Percentiles rank a stretch among this genome's conserved stretches.
Evolutionary conservation across 2,329 filamentous ascomycete species (phyloP).

Genomic region (Fonsecaea monophora): DNA sequence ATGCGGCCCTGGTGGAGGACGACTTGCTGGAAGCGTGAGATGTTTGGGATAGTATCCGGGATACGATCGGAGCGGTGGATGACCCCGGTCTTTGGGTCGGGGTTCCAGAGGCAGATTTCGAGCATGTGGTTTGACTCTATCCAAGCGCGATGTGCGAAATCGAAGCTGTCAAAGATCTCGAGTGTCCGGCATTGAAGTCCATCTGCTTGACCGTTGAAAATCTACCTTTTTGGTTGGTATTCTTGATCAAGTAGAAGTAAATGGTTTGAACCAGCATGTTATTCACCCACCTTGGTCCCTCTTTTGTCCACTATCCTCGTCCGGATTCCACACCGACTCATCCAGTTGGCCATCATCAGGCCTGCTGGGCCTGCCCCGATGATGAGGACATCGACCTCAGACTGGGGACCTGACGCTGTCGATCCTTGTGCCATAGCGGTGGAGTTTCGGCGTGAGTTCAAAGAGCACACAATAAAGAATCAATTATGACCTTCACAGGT

Average conservation of each 20-base stretch:
- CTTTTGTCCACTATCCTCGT: conserved; percentile 58
- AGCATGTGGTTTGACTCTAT: conserved; percentile 72
- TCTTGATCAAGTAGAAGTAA: too few species aligned
- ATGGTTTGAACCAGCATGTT: background rate
- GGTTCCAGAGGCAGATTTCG: conserved; percentile 69
- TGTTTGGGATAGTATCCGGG: conserved; percentile 66
- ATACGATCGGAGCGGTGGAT: conserved; percentile 67
- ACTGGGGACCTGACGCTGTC: background rate
- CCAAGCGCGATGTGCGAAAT: conserved; percentile 68
- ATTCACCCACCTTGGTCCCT: conserved; percentile 44
- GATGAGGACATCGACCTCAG: conserved; percentile 56
- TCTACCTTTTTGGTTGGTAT: conserved; percentile 15
- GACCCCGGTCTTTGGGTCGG: conserved; percentile 59
- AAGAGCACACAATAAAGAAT: background rate
- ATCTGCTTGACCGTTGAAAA: conserved; percentile 55
- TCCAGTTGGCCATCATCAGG: conserved; percentile 59
- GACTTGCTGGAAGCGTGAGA: conserved; percentile 69
- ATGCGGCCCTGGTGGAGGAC: conserved; percentile 75
- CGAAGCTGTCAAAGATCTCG: conserved; percentile 77
- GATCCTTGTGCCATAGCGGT: conserved; percentile 8
- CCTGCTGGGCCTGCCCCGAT: conserved; percentile 57
- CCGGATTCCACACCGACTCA: conserved; percentile 57
- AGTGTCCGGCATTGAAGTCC: conserved; percentile 70
- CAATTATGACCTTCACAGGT: background rate
- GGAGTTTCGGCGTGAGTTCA: background rate